Evolutionary conservation across 148 eudicot genomes (phyloP).

Genomic region (Spergularia marina): DNA sequence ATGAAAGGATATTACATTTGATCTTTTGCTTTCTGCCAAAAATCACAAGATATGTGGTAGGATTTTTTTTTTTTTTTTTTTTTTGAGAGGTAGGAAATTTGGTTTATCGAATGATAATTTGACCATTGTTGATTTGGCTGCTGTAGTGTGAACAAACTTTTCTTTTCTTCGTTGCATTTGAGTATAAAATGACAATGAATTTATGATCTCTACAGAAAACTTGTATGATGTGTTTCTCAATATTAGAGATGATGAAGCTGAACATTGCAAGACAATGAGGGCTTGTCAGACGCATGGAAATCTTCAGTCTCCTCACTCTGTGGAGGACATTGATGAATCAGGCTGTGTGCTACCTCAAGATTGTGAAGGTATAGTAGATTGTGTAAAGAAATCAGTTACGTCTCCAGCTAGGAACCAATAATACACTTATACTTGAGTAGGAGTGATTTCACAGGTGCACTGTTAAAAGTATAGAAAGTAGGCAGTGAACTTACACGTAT

Average conservation of each 20-base stretch:
- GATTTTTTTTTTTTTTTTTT: no score
- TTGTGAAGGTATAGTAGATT: constrained; percentile 89
- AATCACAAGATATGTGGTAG: no score
- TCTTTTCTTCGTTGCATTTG: neutral
- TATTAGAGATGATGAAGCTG: constrained; percentile 97
- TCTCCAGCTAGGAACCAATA: constrained; percentile 30
- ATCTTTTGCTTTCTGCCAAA: no score
- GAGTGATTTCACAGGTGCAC: neutral
- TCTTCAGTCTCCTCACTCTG: constrained; percentile 91
- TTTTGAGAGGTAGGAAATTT: no score
- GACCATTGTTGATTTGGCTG: neutral
- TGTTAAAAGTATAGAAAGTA: neutral
- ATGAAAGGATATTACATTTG: no score
- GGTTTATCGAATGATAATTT: neutral
- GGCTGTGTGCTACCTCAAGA: constrained; percentile 52
- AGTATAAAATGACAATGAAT: neutral
- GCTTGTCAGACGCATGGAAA: constrained; percentile 93
- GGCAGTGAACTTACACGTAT: neutral
- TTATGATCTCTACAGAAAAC: constrained; percentile 44
- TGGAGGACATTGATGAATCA: constrained; percentile 44
- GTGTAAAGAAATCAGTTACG: constrained; percentile 64
- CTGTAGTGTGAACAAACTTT: neutral
- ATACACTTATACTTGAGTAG: neutral
- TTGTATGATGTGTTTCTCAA: constrained; percentile 84
- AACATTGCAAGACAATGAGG: constrained; percentile 98